Conservation (phyloP, 2,329 filamentous ascomycete genomes). For the Exophiala oligosperma region DNA sequence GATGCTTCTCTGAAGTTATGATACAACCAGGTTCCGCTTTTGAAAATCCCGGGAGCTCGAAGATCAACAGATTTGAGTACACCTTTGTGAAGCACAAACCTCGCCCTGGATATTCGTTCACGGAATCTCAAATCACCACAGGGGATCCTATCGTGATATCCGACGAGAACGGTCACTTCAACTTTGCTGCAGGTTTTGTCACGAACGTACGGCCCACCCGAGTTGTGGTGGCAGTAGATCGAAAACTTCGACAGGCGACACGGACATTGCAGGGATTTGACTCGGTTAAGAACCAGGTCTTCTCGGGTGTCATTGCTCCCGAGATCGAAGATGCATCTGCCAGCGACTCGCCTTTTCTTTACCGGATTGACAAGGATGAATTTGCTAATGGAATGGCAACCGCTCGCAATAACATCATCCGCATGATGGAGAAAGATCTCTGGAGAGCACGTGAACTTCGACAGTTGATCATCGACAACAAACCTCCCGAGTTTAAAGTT, state of each 20-base stretch:
- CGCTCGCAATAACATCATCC: conserved; percentile 88
- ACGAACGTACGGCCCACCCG: conserved; percentile 71
- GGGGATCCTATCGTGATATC: conserved; percentile 97
- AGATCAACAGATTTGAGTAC: conserved; percentile 91
- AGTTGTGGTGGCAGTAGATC: conserved; percentile 87
- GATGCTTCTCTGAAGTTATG: conserved; percentile 85
- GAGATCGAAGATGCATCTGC: conserved; percentile 33
- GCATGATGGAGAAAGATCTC: conserved; percentile 80
- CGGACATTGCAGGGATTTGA: conserved; percentile 76
- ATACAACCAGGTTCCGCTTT: conserved; percentile 74
- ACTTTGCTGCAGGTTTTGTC: conserved; percentile 88
- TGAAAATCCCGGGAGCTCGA: conserved; percentile 68
- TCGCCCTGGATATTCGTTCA: conserved; percentile 71
- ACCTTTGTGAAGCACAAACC: conserved; percentile 72
- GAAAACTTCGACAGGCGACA: conserved; percentile 82
- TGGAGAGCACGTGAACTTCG: conserved; percentile 72
- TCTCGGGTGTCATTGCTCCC: conserved; percentile 77
- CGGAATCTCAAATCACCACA: conserved; percentile 81
- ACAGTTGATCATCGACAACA: conserved; percentile 75
- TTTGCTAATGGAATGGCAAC: conserved; percentile 98
- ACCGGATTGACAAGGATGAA: conserved; percentile 94
- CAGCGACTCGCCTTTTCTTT: conserved; percentile 52
- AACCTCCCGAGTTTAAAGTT: conserved; percentile 70
- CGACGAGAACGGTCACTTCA: conserved; percentile 92
- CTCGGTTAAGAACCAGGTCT: conserved; percentile 74